phyloP scores from a whole-genome alignment of 2,329 filamentous ascomycete species.

The Pezicula radicicola region DNA sequence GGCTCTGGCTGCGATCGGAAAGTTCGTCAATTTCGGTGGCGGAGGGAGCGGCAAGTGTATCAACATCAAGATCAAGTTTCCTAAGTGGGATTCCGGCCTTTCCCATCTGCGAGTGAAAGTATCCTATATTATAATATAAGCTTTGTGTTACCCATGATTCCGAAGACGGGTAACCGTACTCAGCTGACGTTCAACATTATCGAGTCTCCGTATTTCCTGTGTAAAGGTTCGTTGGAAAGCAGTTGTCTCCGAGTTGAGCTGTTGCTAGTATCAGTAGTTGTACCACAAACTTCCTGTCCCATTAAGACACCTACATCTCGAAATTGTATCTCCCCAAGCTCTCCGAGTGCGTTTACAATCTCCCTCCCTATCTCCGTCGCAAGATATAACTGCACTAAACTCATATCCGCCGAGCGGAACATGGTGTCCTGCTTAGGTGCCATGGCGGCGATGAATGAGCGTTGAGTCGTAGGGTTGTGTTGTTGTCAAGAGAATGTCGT shows the following conservation, averaged over 20 bases:
- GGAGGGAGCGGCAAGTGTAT: conserved; percentile 81
- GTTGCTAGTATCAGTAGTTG: conserved; percentile 18
- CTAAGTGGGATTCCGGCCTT: conserved; percentile 83
- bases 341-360: conserved; percentile 92
- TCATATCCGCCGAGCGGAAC: conserved; percentile 99
- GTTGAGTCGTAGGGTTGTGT: background rate
- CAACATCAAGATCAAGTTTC: conserved; percentile 86
- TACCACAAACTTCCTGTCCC: background rate
- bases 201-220: conserved; percentile 92
- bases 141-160: background rate
- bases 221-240: conserved; percentile 98
- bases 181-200: conserved; percentile 97
- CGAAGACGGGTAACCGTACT: conserved; percentile 54
- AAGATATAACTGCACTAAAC: conserved; percentile 99
- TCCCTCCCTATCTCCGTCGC: conserved; percentile 98
- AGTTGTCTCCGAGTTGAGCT: conserved; percentile 91
- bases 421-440: conserved; percentile 79
- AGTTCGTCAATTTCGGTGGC: conserved; percentile 96
- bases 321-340: conserved; percentile 95
- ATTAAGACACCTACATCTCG: conserved; percentile 66
- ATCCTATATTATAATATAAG: conserved; percentile 52
- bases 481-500: too few relatives aligned
- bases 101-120: conserved; percentile 94
- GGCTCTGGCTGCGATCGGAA: conserved; percentile 83
- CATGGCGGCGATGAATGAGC: conserved; percentile 40